These are phyloP conservation scores for Scytalidium sp. DNA, from an alignment of 2,329 filamentous ascomycete genomes.

Conservation along the genomic window DNA sequence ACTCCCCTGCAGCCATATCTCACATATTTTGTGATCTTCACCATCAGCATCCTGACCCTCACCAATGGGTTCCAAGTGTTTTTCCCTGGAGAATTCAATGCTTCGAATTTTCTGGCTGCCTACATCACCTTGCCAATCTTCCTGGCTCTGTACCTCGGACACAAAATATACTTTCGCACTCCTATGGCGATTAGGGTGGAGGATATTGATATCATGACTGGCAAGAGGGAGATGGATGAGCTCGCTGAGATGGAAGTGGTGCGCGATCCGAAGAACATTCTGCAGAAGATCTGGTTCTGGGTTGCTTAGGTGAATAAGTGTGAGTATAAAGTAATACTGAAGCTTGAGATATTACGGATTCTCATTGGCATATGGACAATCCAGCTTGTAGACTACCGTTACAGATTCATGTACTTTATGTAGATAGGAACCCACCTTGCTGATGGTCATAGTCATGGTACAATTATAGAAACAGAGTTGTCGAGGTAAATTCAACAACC, in stretches of 20 bases:
- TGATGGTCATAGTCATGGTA: no score
- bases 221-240: slow-evolving; percentile 59
- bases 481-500: no score
- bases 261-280: slow-evolving; percentile 46
- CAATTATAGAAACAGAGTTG: no score
- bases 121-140: slow-evolving; percentile 65
- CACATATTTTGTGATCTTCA: slow-evolving; percentile 55
- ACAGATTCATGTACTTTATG: no score
- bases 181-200: slow-evolving; percentile 37
- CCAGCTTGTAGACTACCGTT: no score
- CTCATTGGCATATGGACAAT: no score
- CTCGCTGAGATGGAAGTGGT: slow-evolving; percentile 42
- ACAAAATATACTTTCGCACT: slow-evolving; percentile 52
- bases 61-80: slow-evolving; percentile 78
- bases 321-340: no score
- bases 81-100: slow-evolving; percentile 61
- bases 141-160: slow-evolving; percentile 55
- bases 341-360: no score
- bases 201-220: slow-evolving; percentile 54
- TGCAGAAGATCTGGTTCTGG: slow-evolving; percentile 56
- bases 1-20: slow-evolving; percentile 59
- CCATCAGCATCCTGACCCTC: slow-evolving; percentile 61
- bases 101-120: slow-evolving; percentile 59
- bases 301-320: no score
- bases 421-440: no score